These are phyloP conservation scores for Kazachstania viticola DNA, from an alignment of 805 yeast species.

Conservation along the genomic window DNA sequence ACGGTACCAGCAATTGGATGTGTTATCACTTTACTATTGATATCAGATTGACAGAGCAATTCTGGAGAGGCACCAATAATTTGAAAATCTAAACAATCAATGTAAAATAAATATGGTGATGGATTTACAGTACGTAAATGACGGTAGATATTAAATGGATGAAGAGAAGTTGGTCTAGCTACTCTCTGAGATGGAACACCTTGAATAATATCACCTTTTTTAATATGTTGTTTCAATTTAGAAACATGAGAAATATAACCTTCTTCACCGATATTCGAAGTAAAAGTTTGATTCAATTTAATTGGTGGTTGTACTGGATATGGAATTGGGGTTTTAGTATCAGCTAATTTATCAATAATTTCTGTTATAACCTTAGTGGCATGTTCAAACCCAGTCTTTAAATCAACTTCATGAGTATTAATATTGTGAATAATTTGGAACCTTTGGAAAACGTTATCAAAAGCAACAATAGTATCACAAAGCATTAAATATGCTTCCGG, in stretches of 20 bases:
- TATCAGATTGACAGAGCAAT: slow-evolving; percentile 71
- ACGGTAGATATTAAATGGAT: slow-evolving; percentile 92
- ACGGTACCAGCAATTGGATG: slow-evolving; percentile 99
- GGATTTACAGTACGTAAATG: slow-evolving; percentile 95
- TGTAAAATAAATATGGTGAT: slow-evolving; percentile 90
- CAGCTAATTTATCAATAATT: slow-evolving; percentile 39
- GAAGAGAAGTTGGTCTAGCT: slow-evolving; percentile 86
- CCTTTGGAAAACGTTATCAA: slow-evolving; percentile 88
- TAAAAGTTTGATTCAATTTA: slow-evolving; percentile 51
- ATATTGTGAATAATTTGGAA: slow-evolving; percentile 84
- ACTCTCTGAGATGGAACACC: slow-evolving; percentile 98
- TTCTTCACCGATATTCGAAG: slow-evolving; percentile 84
- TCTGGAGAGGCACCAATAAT: slow-evolving; percentile 98
- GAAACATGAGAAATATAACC: slow-evolving; percentile 84
- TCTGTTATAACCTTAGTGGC: slow-evolving; percentile 51
- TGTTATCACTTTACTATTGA: slow-evolving; percentile 63
- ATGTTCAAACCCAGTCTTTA: slow-evolving; percentile 34
- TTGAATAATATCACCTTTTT: slow-evolving; percentile 89
- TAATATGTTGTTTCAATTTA: slow-evolving; percentile 65
- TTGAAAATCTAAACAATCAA: slow-evolving; percentile 86
- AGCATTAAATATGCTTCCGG: slow-evolving; percentile 93
- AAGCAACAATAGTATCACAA: slow-evolving; percentile 80
- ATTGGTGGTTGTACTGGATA: slow-evolving; percentile 72
- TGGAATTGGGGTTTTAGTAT: slow-evolving; percentile 33
- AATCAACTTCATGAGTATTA: slow-evolving; percentile 28